Evolutionary conservation across 257 asterid species (phyloP).

Genomic region (Forsythia suspensa): DNA sequence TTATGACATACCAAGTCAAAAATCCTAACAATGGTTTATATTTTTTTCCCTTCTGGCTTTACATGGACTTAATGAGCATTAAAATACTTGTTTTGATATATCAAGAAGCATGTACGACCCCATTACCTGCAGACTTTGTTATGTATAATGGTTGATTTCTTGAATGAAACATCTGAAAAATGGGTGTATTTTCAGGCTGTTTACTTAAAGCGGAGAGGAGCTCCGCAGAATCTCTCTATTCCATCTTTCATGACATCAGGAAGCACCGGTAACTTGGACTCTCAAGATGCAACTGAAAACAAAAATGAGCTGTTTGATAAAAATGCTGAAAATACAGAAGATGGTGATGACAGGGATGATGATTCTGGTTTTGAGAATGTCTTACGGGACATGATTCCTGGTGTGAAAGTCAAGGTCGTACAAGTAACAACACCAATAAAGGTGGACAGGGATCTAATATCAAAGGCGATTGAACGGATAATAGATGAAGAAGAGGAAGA

Average conservation of each 20-base stretch:
- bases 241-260: slow-evolving; percentile 54
- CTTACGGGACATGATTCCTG: slow-evolving; percentile 89
- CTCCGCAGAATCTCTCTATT: slow-evolving; percentile 47
- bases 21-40: not conserved
- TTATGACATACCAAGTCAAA: no score
- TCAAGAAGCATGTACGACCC: slow-evolving; percentile 12
- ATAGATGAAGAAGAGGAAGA: slow-evolving; percentile 84
- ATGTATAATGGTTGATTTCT: slow-evolving; percentile 19
- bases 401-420: slow-evolving; percentile 87
- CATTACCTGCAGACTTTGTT: slow-evolving; percentile 6
- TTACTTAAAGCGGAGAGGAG: slow-evolving; percentile 70
- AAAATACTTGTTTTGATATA: slow-evolving; percentile 10
- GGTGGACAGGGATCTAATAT: slow-evolving; percentile 72
- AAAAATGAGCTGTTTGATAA: slow-evolving; percentile 57
- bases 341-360: slow-evolving; percentile 70
- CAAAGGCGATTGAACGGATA: slow-evolving; percentile 85
- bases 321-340: slow-evolving; percentile 61
- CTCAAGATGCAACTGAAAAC: slow-evolving; percentile 57
- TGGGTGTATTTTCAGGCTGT: slow-evolving; percentile 63
- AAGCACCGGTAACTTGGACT: slow-evolving; percentile 46
- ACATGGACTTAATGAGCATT: slow-evolving; percentile 1
- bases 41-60: not conserved
- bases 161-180: slow-evolving; percentile 14
- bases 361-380: slow-evolving; percentile 69
- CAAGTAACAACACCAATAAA: slow-evolving; percentile 76